Percentiles rank a stretch among this genome's conserved stretches.
phyloP scores from a whole-genome alignment of 2,329 filamentous ascomycete species.

The Penicillium hordei region DNA sequence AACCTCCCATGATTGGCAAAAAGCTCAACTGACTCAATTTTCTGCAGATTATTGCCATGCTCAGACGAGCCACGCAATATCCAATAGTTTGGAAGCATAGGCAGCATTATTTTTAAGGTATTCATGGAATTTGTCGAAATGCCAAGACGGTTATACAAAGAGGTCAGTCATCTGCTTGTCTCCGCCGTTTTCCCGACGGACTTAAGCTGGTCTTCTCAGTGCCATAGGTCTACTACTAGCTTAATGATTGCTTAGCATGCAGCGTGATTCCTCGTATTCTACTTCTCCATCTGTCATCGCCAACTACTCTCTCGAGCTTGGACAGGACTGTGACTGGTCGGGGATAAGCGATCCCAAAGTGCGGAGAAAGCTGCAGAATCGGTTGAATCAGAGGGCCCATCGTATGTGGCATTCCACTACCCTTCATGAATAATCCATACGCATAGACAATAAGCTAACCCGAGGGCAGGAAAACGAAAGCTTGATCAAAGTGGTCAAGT shows the following conservation, averaged over 20 bases:
- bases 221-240: neutral
- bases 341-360: neutral
- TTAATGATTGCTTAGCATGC: neutral
- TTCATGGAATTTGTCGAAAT: neutral
- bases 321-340: neutral
- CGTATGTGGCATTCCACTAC: neutral
- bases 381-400: neutral
- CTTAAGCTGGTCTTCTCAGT: neutral
- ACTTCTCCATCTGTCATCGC: neutral
- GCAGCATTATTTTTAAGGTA: neutral
- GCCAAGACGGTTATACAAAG: neutral
- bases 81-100: neutral
- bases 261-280: neutral
- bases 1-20: too few relatives aligned
- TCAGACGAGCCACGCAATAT: neutral
- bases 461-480: neutral
- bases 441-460: neutral
- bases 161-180: neutral
- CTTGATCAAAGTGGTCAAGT: neutral
- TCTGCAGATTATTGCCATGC: neutral
- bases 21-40: neutral
- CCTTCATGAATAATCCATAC: neutral
- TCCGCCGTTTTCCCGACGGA: neutral
- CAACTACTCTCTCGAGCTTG: neutral
- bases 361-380: neutral